phyloP scores from a whole-genome alignment of 2,329 filamentous ascomycete genomes.

The Leptosphaerulina australis region DNA sequence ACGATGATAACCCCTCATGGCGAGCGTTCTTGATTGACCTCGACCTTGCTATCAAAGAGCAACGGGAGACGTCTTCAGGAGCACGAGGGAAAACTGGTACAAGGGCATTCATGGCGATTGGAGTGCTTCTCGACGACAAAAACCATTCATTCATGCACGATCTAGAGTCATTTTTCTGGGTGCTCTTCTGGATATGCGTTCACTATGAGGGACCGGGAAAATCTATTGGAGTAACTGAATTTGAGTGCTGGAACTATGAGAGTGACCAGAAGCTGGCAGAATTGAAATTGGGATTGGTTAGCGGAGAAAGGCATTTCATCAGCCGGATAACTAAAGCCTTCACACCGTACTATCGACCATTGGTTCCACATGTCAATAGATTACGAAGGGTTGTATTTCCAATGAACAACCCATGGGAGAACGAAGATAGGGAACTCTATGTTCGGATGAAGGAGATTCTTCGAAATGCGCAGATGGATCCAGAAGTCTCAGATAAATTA shows the following conservation, averaged over 20 bases:
- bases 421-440: neutral
- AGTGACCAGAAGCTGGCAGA: neutral
- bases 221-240: constrained; percentile 37
- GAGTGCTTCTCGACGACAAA: too few relatives aligned
- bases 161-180: too few relatives aligned
- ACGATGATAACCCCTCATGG: constrained; percentile 50
- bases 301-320: neutral
- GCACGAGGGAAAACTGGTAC: constrained; percentile 53
- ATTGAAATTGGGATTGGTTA: neutral
- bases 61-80: constrained; percentile 44
- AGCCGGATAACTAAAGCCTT: constrained; percentile 19
- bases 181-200: too few relatives aligned
- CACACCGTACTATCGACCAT: constrained; percentile 48
- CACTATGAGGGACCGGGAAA: constrained; percentile 45
- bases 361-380: constrained; percentile 49
- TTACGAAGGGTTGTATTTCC: constrained; percentile 49
- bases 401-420: constrained; percentile 19
- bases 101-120: too few relatives aligned
- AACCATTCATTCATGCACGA: too few relatives aligned
- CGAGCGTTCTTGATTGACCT: constrained; percentile 53
- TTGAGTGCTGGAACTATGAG: neutral
- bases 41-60: constrained; percentile 41
- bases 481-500: too few relatives aligned
- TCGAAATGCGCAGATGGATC: neutral
- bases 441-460: neutral